Percentiles rank a stretch among this genome's conserved stretches.
Conservation (phyloP, 2,329 filamentous ascomycete genomes). For the Arthrobotrys sinensis region DNA sequence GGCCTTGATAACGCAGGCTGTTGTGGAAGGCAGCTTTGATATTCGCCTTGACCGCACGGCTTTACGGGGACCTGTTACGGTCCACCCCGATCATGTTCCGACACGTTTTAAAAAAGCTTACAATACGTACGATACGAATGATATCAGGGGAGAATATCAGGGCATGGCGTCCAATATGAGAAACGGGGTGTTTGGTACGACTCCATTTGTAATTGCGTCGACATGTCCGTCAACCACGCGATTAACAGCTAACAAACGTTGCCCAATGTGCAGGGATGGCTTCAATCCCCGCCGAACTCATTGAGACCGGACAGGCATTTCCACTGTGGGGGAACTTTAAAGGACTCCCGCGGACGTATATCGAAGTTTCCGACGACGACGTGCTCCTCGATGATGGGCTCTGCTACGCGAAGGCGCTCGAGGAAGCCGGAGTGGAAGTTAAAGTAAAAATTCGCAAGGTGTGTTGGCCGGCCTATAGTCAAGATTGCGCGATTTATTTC, state of each 20-base stretch:
- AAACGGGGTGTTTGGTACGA: constrained; percentile 56
- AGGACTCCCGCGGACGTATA: constrained; percentile 68
- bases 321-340: constrained; percentile 57
- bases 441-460: constrained; percentile 69
- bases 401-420: constrained; percentile 70
- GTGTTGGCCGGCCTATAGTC: constrained; percentile 66
- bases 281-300: constrained; percentile 38
- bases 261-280: constrained; percentile 46
- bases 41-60: constrained; percentile 46
- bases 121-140: constrained; percentile 44
- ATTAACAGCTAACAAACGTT: constrained; percentile 42
- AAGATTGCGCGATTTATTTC: constrained; percentile 57
- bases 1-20: constrained; percentile 46
- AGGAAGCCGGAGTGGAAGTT: constrained; percentile 68
- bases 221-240: constrained; percentile 47
- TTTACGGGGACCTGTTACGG: constrained; percentile 52
- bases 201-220: constrained; percentile 20
- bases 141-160: constrained; percentile 48
- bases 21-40: constrained; percentile 36
- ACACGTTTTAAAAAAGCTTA: constrained; percentile 45
- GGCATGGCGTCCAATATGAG: constrained; percentile 58
- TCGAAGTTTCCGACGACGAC: constrained; percentile 72
- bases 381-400: constrained; percentile 72
- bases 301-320: constrained; percentile 49
- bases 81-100: constrained; percentile 60